Evolutionary conservation across 768 basidiomycete species (phyloP), one percentile per base, ranked within the genome.

Genomic region (Kwoniella sp.): DNA sequence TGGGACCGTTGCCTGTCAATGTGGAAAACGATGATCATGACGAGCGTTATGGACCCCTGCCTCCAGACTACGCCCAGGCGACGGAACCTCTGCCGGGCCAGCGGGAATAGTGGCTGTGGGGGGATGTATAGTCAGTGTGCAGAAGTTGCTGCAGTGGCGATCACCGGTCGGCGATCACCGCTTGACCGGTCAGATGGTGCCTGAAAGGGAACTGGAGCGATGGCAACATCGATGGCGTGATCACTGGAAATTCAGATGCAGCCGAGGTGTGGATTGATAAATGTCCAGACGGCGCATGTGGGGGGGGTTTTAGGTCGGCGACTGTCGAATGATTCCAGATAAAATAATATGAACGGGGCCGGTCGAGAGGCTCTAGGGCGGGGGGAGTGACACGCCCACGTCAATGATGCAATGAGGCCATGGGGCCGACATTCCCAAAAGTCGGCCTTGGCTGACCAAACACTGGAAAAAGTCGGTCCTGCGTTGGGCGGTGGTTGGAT

Each of bases 51-150:
- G 56, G 22, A 12, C 32, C 26, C 9, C 25, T 58, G 14, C 57
- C 57, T 9, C 57, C 57, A 20, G 57, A 58, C 39, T 58, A 58
- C 40, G 31, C 25, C 27, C 57, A 58, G 37, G 57, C 57, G 8
- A 58, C 57, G 20, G 46, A 58, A 29, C 57, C 57, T 22, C 39
- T 58, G 32, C 51, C 57, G 20, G 51, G 46, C n/a, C 57, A 53
- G 28, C 25, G 47, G 15, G 19, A 19, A 19, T n/a, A 14, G 34
- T 36, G 19, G 34, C 34, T n/a, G n/a, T n/a, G n/a, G n/a, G n/a
- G n/a, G n/a, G n/a, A n/a, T n/a, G n/a, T n/a, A n/a, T n/a, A n/a
- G n/a, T n/a, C n/a, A n/a, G n/a, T n/a, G n/a, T n/a, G n/a, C n/a
- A n/a, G n/a, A n/a, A n/a, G n/a, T n/a, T n/a, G n/a, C n/a, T n/a